These are phyloP conservation scores for Globisporangium paroecandrum DNA, from an alignment of 352 stramenopile genomes.

Conservation along the genomic window DNA sequence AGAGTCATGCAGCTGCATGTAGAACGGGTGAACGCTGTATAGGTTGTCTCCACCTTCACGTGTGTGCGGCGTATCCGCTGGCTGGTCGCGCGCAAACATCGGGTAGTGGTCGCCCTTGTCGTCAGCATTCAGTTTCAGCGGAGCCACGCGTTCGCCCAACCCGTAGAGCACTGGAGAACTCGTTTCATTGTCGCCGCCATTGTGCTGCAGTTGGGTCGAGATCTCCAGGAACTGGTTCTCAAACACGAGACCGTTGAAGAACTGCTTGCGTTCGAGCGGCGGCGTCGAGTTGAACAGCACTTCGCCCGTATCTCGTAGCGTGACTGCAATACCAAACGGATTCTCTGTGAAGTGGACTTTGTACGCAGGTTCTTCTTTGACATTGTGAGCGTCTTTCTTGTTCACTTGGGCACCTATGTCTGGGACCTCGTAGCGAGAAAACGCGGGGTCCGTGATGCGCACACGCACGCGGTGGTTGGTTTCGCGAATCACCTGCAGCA, in stretches of 20 bases:
- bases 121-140: conserved; percentile 36
- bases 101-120: conserved; percentile 60
- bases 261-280: conserved; percentile 26
- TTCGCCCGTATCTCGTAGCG: conserved; percentile 44
- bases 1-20: conserved; percentile 46
- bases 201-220: conserved; percentile 52
- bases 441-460: conserved; percentile 79
- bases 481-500: conserved; percentile 62
- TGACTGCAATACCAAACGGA: conserved; percentile 75
- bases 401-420: conserved; percentile 19
- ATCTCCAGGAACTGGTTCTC: conserved; percentile 88
- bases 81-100: conserved; percentile 49
- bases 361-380: conserved; percentile 22
- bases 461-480: conserved; percentile 49
- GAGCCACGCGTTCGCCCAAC: conserved; percentile 62
- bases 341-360: conserved; percentile 56
- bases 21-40: conserved; percentile 80
- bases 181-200: conserved; percentile 17
- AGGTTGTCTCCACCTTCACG: conserved; percentile 60
- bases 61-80: conserved; percentile 22
- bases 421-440: conserved; percentile 68
- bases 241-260: conserved; percentile 72
- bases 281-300: conserved; percentile 87
- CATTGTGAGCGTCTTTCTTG: not conserved
- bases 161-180: conserved; percentile 51